Conservation (phyloP, 192 early-diverging fungal genomes). For the Linnemannia elongata region DNA sequence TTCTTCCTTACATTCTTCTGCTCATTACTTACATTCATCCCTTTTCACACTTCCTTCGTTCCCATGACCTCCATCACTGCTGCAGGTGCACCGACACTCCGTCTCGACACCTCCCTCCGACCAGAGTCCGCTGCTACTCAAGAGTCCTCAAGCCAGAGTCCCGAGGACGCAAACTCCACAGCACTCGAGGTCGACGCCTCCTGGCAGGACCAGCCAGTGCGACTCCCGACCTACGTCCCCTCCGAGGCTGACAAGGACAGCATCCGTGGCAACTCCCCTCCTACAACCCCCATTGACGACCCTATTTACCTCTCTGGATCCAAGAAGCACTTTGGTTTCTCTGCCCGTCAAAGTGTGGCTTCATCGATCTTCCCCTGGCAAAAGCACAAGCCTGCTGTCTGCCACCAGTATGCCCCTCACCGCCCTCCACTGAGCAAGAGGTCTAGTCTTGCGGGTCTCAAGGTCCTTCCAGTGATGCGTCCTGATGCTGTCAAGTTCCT, state of each 20-base stretch:
- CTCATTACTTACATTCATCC: background rate
- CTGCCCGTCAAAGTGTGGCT: constrained; percentile 23
- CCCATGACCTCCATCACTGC: constrained; percentile 4
- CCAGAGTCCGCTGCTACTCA: background rate
- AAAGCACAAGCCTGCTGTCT: constrained; percentile 32
- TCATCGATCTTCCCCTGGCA: constrained; percentile 33
- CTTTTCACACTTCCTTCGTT: background rate
- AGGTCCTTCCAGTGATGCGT: constrained; percentile 22
- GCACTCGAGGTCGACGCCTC: constrained; percentile 20
- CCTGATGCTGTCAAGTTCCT: constrained; percentile 17
- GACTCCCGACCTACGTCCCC: constrained; percentile 22
- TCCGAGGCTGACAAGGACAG: constrained; percentile 15
- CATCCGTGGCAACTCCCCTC: constrained; percentile 16
- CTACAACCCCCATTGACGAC: constrained; percentile 17
- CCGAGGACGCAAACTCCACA: background rate
- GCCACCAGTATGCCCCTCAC: constrained; percentile 33
- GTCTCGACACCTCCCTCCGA: background rate
- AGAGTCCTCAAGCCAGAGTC: background rate
- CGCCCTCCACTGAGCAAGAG: constrained; percentile 31
- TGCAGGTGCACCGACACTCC: constrained; percentile 3
- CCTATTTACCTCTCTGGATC: constrained; percentile 18
- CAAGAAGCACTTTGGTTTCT: constrained; percentile 39
- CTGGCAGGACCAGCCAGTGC: constrained; percentile 22
- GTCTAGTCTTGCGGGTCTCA: constrained; percentile 22
- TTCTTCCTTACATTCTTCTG: background rate